phyloP scores from a whole-genome alignment of 1,284 basidiomycete species.

The Ceratobasidium sp. region DNA sequence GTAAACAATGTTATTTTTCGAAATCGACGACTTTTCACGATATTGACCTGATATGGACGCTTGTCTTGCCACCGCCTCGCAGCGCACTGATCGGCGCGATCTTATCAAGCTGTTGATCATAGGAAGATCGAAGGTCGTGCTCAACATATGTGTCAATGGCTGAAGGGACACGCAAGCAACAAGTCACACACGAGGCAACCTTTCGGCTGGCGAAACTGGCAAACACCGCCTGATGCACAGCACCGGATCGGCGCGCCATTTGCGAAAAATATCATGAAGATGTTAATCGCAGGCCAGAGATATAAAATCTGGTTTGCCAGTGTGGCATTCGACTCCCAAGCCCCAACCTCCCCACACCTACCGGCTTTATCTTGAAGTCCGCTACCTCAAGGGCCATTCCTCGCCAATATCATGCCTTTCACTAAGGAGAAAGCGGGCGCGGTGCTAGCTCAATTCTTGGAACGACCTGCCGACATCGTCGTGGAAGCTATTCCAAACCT shows the following conservation, averaged over 20 bases:
- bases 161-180: no score
- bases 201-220: neutral
- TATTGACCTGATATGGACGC: no score
- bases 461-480: neutral
- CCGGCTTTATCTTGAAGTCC: neutral
- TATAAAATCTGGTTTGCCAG: no score
- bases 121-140: no score
- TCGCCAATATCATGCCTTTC: neutral
- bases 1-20: no score
- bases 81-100: no score
- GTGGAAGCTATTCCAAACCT: neutral
- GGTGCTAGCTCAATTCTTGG: neutral
- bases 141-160: no score
- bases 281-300: no score
- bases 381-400: neutral
- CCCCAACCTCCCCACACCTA: neutral
- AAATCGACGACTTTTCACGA: no score
- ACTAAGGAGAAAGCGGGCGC: neutral
- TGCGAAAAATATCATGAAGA: neutral
- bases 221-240: neutral
- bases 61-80: no score
- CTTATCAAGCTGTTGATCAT: no score
- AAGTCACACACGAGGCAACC: neutral
- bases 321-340: no score
- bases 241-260: neutral